phyloP scores from a whole-genome alignment of 2,329 filamentous ascomycete species.

The Botrytis fragariae region DNA sequence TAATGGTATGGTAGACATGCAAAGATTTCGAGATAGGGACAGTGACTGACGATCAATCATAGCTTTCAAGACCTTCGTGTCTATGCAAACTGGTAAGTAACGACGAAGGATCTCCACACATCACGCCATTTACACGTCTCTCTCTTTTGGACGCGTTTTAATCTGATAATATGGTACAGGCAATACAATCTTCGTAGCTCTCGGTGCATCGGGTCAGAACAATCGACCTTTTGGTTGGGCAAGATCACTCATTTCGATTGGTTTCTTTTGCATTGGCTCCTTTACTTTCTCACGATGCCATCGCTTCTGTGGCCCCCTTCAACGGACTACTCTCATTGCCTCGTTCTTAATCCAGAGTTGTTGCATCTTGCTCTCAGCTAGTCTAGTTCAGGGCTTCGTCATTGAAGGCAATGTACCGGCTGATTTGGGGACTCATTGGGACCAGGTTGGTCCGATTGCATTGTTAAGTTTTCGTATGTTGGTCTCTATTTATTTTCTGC shows the following conservation, averaged over 20 bases:
- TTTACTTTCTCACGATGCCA: constrained; percentile 69
- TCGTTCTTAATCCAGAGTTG: constrained; percentile 55
- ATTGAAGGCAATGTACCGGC: constrained; percentile 15
- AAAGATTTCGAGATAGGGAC: background rate
- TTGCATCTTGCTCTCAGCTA: constrained; percentile 51
- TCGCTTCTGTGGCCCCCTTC: constrained; percentile 50
- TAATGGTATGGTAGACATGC: constrained; percentile 14
- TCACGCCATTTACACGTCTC: background rate
- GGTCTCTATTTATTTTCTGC: background rate
- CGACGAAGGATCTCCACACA: background rate
- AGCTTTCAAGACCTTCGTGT: constrained; percentile 23
- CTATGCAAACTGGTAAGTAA: constrained; percentile 60
- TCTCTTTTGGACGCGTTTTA: background rate
- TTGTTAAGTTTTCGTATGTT: constrained; percentile 58
- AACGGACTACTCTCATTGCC: constrained; percentile 61
- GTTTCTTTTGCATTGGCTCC: constrained; percentile 68
- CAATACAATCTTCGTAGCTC: constrained; percentile 76
- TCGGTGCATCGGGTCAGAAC: constrained; percentile 61
- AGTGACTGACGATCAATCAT: constrained; percentile 13
- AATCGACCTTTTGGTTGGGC: constrained; percentile 58
- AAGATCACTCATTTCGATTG: constrained; percentile 67
- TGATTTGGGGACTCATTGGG: constrained; percentile 43
- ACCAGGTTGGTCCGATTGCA: constrained; percentile 63
- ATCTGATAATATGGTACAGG: constrained; percentile 42
- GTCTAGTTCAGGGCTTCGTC: constrained; percentile 37